These are phyloP conservation scores for Borealophlyctis nickersoniae DNA, from an alignment of 192 early-diverging fungal genomes.

Conservation along the genomic window DNA sequence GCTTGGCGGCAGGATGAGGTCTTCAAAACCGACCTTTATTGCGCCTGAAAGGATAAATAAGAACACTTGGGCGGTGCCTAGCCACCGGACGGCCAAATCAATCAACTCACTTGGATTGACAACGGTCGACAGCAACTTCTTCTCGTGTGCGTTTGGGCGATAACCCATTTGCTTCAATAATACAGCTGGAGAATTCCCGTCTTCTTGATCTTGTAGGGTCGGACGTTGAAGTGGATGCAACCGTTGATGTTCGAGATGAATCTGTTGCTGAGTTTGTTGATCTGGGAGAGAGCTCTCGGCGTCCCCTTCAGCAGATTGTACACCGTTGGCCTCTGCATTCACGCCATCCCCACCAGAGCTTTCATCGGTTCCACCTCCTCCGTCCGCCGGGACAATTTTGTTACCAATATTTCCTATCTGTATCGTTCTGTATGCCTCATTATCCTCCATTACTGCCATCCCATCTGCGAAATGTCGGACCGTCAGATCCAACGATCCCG, in stretches of 20 bases:
- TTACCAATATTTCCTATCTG: neutral
- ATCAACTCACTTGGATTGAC: slow-evolving; percentile 81
- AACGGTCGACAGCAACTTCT: slow-evolving; percentile 71
- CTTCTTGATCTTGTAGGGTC: no score
- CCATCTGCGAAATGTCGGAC: slow-evolving; percentile 17
- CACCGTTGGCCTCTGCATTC: slow-evolving; percentile 16
- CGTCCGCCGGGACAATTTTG: neutral
- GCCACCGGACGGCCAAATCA: no score
- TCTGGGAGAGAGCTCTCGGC: neutral
- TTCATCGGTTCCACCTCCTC: slow-evolving; percentile 7
- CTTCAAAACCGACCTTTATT: slow-evolving; percentile 59
- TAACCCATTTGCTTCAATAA: slow-evolving; percentile 26
- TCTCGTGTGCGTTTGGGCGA: slow-evolving; percentile 63
- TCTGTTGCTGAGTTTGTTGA: neutral
- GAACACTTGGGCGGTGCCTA: neutral
- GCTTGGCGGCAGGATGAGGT: slow-evolving; percentile 69
- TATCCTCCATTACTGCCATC: neutral
- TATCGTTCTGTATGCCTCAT: neutral
- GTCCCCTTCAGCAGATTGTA: neutral
- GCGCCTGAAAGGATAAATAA: slow-evolving; percentile 31
- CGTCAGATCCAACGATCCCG: slow-evolving; percentile 7
- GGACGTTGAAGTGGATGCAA: neutral
- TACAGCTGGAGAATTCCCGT: slow-evolving; percentile 41
- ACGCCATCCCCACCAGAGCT: slow-evolving; percentile 2
- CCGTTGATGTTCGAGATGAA: neutral